Conservation (phyloP, 1,284 basidiomycete genomes). For the Phlebopus sp. region DNA sequence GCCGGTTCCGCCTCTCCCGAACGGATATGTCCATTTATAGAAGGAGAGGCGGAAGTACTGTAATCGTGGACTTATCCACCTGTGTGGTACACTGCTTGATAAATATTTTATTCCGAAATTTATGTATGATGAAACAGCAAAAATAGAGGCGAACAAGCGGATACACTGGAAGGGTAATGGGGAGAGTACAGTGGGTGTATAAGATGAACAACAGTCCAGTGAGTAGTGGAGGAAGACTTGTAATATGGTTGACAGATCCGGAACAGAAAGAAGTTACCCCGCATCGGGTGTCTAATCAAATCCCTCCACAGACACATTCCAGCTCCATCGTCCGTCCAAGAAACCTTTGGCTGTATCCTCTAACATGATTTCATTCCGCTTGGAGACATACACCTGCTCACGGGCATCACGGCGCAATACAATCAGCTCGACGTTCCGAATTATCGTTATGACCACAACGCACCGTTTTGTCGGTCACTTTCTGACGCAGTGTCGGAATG, state of each 20-base stretch:
- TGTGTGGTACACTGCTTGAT: not conserved
- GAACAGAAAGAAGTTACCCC: not conserved
- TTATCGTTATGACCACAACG: constrained; percentile 26
- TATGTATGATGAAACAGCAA: not conserved
- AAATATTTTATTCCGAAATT: not conserved
- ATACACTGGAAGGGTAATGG: not conserved
- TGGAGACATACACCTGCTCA: constrained; percentile 87
- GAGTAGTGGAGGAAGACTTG: constrained; percentile 1
- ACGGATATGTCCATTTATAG: no score
- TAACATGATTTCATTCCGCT: constrained; percentile 91
- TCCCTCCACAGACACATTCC: constrained; percentile 67
- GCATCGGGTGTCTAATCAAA: constrained; percentile 40
- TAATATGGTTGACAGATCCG: not conserved
- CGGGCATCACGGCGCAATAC: not conserved
- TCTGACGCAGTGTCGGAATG: constrained; percentile 82
- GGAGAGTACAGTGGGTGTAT: not conserved
- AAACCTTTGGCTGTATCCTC: constrained; percentile 94
- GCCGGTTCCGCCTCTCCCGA: not conserved
- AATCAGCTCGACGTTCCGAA: constrained; percentile 1
- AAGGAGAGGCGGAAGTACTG: not conserved
- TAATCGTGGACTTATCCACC: no score
- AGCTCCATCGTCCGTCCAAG: constrained; percentile 81
- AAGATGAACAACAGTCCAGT: not conserved
- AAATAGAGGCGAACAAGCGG: not conserved
- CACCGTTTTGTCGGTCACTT: constrained; percentile 93